phyloP scores from a whole-genome alignment of 257 asterid genomes.

The Dorcoceras hygrometricum region DNA sequence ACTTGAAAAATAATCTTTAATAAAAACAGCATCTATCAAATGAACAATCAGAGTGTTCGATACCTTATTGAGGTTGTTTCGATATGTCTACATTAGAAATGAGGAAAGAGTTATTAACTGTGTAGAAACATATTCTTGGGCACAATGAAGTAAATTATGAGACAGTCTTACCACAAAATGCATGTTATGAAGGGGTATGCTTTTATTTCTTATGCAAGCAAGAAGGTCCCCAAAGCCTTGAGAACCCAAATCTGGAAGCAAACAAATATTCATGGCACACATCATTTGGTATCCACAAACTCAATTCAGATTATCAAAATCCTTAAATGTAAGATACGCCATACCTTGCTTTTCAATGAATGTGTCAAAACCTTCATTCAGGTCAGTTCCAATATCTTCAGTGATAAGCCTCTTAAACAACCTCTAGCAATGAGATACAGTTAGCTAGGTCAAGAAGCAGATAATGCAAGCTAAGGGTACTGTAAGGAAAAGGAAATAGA shows the following conservation, averaged over 20 bases:
- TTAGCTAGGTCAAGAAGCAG: conserved; percentile 19
- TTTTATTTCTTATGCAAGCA: conserved; percentile 74
- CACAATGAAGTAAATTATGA: conserved; percentile 21
- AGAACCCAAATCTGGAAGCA: conserved; percentile 79
- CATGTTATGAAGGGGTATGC: conserved; percentile 87
- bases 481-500: conserved; percentile 24
- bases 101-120: conserved; percentile 30
- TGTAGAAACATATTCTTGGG: conserved; percentile 23
- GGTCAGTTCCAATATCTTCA: conserved; percentile 85
- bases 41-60: conserved; percentile 21
- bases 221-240: conserved; percentile 95
- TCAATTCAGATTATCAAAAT: conserved; percentile 20
- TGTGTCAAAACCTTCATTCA: conserved; percentile 90
- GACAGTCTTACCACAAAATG: conserved; percentile 89
- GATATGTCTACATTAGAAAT: conserved; percentile 71
- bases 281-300: conserved; percentile 25
- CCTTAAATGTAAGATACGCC: conserved; percentile 19
- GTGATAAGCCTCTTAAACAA: conserved; percentile 85
- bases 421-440: conserved; percentile 53
- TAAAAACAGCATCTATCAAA: conserved; percentile 24
- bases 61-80: conserved; percentile 98
- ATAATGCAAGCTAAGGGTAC: conserved; percentile 11
- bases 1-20: conserved; percentile 11
- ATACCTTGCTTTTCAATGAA: conserved; percentile 76
- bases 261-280: conserved; percentile 27